Evolutionary conservation across 345 rosid genomes (phyloP), one percentile per base, ranked within the genome.

Genomic region (Ceriops decandra): DNA sequence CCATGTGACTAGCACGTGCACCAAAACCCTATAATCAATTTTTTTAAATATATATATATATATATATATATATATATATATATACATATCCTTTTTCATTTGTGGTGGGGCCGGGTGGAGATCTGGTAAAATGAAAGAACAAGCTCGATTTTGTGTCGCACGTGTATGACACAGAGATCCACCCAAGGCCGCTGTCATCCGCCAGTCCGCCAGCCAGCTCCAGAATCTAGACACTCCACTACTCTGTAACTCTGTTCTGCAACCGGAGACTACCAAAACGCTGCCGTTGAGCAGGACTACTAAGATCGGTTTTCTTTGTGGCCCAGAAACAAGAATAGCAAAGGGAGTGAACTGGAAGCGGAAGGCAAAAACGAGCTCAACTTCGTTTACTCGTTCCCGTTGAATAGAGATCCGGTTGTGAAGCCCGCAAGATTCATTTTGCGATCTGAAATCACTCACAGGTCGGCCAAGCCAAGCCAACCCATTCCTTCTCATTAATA

Each of bases 281-380:
- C 62, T 20, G 10, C 64, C 59, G 10, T 20, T 7, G 11, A 6
- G 22, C 69, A 36, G 0, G 5, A 13, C 1, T 13, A 11, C 53
- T 66, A 5, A 69, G 31, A n/a, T 30, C 52, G 19, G 17, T 8
- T 31, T 17, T 56, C 35, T 38, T 38, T 10, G 15, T 20, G 30
- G 16, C 24, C 85, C 85, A 87, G 86, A 82, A 84, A 82, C 88
- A 83, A 85, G 83, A 85, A 81, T 64, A 73, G 22, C 64, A 75
- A 56, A 26, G 69, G 71, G 60, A 72, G 57, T 52, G 71, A 68
- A 70, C 62, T 67, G 74, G 85, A 81, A 35, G 68, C 78, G 2
- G 88, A 84, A 72, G 74, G 81, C 9, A 83, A 81, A 35, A 88
- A 77, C 77, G 72, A 42, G 49, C 3, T 80, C 61, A 82, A 81